phyloP scores from a whole-genome alignment of 2,329 filamentous ascomycete genomes.

The Phyllosticta citribraziliensis region DNA sequence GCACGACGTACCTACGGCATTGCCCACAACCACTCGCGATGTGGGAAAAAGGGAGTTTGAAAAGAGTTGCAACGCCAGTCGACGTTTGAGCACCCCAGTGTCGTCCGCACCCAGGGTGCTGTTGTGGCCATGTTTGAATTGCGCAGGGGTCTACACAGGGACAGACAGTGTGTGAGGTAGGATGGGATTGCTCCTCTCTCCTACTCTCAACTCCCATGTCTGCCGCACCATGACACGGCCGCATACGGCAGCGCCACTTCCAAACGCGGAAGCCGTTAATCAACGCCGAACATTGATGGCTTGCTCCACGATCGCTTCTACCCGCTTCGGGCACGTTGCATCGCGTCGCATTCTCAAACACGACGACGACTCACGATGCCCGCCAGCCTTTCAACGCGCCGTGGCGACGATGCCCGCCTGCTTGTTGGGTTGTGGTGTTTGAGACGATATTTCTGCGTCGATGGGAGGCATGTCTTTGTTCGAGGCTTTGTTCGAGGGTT shows the following conservation, averaged over 20 bases:
- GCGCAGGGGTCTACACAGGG: no score
- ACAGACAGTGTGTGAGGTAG: no score
- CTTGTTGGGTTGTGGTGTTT: no score
- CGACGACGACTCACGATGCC: not conserved
- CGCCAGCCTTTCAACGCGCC: no score
- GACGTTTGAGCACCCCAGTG: not conserved
- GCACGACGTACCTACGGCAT: not conserved
- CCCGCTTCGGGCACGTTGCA: not conserved
- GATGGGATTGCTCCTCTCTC: not conserved
- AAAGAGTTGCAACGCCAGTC: not conserved
- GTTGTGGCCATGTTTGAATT: no score
- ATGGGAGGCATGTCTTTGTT: no score
- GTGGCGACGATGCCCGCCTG: no score
- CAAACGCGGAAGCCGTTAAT: not conserved
- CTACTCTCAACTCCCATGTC: not conserved
- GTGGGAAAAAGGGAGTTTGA: not conserved
- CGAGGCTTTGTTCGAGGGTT: no score
- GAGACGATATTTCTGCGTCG: no score
- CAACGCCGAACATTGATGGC: not conserved
- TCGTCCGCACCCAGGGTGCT: not conserved
- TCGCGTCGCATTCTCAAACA: not conserved
- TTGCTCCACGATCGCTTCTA: not conserved
- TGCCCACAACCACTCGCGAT: not conserved
- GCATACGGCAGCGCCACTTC: not conserved
- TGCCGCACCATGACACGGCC: not conserved